Base-by-base conservation (phyloP, 1,284 basidiomycete species). In the Trichosporon ovoides region DNA sequence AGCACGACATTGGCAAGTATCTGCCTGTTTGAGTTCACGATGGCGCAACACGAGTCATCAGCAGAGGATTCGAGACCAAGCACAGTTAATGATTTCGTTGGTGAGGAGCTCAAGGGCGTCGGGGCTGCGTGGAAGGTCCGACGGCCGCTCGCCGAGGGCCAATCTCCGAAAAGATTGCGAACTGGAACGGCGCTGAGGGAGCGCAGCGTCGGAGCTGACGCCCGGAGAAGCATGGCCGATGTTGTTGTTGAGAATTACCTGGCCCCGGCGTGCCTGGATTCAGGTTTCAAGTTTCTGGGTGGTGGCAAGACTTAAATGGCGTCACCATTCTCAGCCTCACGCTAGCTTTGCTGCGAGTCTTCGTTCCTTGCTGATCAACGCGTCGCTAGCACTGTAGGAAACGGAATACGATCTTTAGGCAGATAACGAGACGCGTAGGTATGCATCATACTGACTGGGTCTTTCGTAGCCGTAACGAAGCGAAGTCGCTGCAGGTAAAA, bases 31-130 rank as follows among this genome's bases (percentile, higher is more conserved):
- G 85, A 86, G 31, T 83, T 82, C 50, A 95, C 86, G 55, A 96
- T 80, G 1, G 91, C 87, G 16, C 86, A 89, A 68, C 90, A 93
- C 1, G 90, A 88, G 71, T 95, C 92, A 74, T 96, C 92, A 7
- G 91, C 91, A 12, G 89, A 91, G 1, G 87, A 79, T 65, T 82
- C 81, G 36, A 96, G 75, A 1, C 86, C 91, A 14, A 96, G 84
- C 2, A 95, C 85, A 2, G 83, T 66, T 14, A 77, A 61, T 6
- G 70, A 62, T n/a, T 59, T 63, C n/a, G 31, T 7, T 50, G 46
- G 14, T 18, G n/a, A 53, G 28, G 35, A 49, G 19, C 37, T 38
- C 11, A 19, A 9, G 37, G 37, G 14, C 14, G 18, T 22, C 3
- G 49, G 1, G 1, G 49, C n/a, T 19, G 43, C 43, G 28, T 31